phyloP scores from a whole-genome alignment of 495 filamentous ascomycete genomes.

The Hypoxylon trugodes region DNA sequence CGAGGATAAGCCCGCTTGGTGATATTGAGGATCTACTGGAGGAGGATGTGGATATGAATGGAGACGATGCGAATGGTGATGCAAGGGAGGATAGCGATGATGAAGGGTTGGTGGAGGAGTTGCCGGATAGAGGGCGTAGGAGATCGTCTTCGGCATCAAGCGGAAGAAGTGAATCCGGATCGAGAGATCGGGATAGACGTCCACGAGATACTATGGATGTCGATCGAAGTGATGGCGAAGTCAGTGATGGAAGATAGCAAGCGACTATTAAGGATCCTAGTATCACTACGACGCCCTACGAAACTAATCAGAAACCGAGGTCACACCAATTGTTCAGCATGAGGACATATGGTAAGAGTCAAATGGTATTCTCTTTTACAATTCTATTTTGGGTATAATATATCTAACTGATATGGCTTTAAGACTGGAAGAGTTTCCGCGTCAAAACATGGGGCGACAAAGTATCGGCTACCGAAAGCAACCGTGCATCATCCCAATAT shows the following conservation, averaged over 20 bases:
- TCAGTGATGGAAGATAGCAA: constrained; percentile 22
- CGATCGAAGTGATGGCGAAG: constrained; percentile 36
- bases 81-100: constrained; percentile 32
- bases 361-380: constrained; percentile 10
- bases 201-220: constrained; percentile 49
- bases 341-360: constrained; percentile 9
- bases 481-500: constrained; percentile 81
- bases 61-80: constrained; percentile 34
- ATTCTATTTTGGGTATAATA: constrained; percentile 27
- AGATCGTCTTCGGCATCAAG: constrained; percentile 41
- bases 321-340: neutral
- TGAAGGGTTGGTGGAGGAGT: constrained; percentile 36
- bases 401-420: constrained; percentile 2
- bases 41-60: constrained; percentile 49
- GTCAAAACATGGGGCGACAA: constrained; percentile 27
- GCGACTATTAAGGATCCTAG: neutral
- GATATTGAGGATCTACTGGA: constrained; percentile 86
- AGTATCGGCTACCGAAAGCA: constrained; percentile 63
- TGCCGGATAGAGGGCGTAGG: constrained; percentile 19
- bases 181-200: constrained; percentile 26
- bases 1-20: constrained; percentile 82
- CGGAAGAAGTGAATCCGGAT: constrained; percentile 26
- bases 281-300: neutral
- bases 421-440: constrained; percentile 17
- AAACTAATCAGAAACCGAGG: neutral